Evolutionary conservation across 768 basidiomycete genomes (phyloP), one percentile per base, ranked within the genome.

Genomic region (Boletus pseudo-olivaceus): DNA sequence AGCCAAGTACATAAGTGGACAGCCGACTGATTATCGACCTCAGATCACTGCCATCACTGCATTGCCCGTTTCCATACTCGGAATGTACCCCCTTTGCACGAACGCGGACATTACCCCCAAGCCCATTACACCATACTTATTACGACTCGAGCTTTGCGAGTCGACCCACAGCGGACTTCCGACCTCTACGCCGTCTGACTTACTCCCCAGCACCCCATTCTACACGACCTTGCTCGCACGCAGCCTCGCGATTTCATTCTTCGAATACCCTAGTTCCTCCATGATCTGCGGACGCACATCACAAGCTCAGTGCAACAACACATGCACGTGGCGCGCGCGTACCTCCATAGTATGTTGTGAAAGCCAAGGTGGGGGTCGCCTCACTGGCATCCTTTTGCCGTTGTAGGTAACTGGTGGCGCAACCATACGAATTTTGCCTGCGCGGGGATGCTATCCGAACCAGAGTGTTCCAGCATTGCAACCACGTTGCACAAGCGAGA

Each of bases 261-360:
- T 49, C 47, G 60, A 61, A 54, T 78, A 80, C 58, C 78, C 78
- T 48, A 80, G 57, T 59, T 78, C 79, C 56, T 56, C 57, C 56
- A 77, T 60, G 47, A 76, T 61, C 68, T 84, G 54, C 51, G 54
- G 49, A 38, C 46, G 37, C 54, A 55, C 47, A 45, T 50, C 14
- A 49, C 38, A 43, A 38, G 44, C 42, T 39, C 9, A n/a, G 37
- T 40, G 5, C 19, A 55, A 33, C 50, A 17, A 41, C 26, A 45
- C 32, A 23, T 40, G 47, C 53, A 47, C 40, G 58, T 56, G 38
- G 41, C 14, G 11, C 34, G 11, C 34, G 57, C 71, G 41, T 66
- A 86, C 87, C 82, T 92, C 88, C 4, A 73, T 75, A 14, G 91
- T 93, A 69, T 93, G 92, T 61, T 93, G 82, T 49, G 89, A 90